A percentile compares a stretch with the other conserved stretches of the same genome.
phyloP scores from a whole-genome alignment of 140 eudicot species.

The Bidens hawaiensis region DNA sequence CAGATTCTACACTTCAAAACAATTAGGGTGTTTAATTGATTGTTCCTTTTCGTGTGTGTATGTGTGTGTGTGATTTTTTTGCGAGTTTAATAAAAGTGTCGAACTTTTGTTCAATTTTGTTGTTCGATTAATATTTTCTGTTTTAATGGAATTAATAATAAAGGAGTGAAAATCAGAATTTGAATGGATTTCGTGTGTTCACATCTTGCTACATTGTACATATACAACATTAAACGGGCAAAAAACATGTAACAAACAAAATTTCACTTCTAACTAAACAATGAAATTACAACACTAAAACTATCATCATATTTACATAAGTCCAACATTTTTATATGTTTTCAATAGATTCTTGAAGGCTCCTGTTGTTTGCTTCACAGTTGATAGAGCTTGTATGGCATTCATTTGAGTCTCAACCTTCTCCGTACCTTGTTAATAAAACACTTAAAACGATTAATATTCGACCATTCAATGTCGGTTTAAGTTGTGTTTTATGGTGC shows the following conservation, averaged over 20 bases:
- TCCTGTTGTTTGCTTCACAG: slow-evolving; percentile 36
- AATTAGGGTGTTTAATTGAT: too few species aligned
- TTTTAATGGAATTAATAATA: too few species aligned
- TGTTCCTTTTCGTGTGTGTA: too few species aligned
- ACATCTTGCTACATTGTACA: background rate
- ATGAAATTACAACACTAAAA: background rate
- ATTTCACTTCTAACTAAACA: background rate
- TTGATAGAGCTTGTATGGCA: slow-evolving; percentile 26
- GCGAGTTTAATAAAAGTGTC: too few species aligned
- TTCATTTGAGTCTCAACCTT: slow-evolving; percentile 32
- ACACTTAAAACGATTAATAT: background rate
- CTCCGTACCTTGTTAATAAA: slow-evolving; percentile 26
- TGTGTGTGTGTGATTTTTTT: too few species aligned
- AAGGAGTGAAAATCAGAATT: background rate
- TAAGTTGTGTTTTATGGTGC: background rate
- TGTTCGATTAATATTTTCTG: too few species aligned
- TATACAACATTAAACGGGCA: background rate
- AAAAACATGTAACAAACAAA: slow-evolving; percentile 4
- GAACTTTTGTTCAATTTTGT: too few species aligned
- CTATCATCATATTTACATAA: slow-evolving; percentile 16
- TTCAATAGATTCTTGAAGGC: slow-evolving; percentile 31
- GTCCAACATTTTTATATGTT: slow-evolving; percentile 29
- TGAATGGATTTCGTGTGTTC: background rate
- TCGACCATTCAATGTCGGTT: background rate
- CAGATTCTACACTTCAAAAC: too few species aligned